Percentiles rank a stretch among this genome's conserved stretches.
phyloP scores from a whole-genome alignment of 2,329 filamentous ascomycete genomes.

The Penicillium freii region DNA sequence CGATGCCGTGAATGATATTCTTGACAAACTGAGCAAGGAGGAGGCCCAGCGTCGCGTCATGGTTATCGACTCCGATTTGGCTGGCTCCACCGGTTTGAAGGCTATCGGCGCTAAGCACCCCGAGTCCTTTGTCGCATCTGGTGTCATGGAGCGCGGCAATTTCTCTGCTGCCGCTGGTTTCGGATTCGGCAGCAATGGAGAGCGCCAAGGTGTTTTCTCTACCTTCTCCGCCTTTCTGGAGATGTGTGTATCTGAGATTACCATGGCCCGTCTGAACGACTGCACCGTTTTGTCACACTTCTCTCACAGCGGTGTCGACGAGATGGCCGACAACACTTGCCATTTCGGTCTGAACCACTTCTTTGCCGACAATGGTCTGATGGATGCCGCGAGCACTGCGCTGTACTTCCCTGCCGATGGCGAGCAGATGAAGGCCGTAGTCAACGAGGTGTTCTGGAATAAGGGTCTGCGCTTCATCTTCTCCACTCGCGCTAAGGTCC shows the following conservation, averaged over 20 bases:
- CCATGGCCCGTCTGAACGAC: slow-evolving; percentile 41
- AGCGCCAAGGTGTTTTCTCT: slow-evolving; percentile 40
- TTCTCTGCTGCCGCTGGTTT: slow-evolving; percentile 44
- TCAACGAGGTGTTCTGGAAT: slow-evolving; percentile 40
- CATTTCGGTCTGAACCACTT: slow-evolving; percentile 44
- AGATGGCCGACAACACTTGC: slow-evolving; percentile 45
- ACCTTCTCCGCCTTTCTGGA: slow-evolving; percentile 44
- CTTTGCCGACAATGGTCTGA: slow-evolving; percentile 43
- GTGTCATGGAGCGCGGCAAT: slow-evolving; percentile 44
- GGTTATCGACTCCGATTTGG: slow-evolving; percentile 44
- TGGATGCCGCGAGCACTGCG: slow-evolving; percentile 36
- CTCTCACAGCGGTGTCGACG: slow-evolving; percentile 42
- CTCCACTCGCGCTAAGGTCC: slow-evolving; percentile 41
- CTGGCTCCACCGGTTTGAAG: slow-evolving; percentile 42
- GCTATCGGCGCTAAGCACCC: slow-evolving; percentile 38
- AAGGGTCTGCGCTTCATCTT: slow-evolving; percentile 40
- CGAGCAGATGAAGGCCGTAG: slow-evolving; percentile 42
- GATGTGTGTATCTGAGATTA: slow-evolving; percentile 44
- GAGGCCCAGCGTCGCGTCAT: slow-evolving; percentile 39
- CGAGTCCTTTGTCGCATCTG: slow-evolving; percentile 40
- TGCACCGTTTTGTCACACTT: slow-evolving; percentile 42
- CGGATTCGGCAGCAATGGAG: slow-evolving; percentile 37
- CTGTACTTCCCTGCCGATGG: slow-evolving; percentile 44
- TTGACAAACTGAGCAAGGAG: slow-evolving; percentile 38
- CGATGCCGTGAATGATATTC: slow-evolving; percentile 39